Evolutionary conservation across 2,329 filamentous ascomycete species (phyloP), one percentile per base, ranked within the genome.

Genomic region (Zasmidium citrigriseum): DNA sequence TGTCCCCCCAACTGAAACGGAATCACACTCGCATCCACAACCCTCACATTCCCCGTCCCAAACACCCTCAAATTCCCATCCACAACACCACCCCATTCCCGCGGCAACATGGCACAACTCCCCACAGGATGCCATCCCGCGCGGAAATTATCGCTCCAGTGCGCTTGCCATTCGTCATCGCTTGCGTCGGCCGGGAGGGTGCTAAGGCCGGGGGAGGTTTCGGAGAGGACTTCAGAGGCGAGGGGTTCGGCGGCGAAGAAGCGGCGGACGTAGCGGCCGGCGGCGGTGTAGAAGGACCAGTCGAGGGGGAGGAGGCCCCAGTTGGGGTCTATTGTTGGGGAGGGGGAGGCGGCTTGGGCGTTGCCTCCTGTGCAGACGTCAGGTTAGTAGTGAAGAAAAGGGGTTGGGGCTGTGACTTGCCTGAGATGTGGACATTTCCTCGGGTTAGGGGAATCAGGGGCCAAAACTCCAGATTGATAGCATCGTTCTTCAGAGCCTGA

Each of bases 171-270:
- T n/a, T 65, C 60, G 1, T 58, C 61, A 48, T 66, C 65, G 23
- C 54, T 59, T 10, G 64, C 64, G 46, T 62, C 56, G 14, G 21
- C 25, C 2, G 58, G 46, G 9, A 65, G 46, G 0, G 54, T 55
- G 3, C 52, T 44, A 2, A 56, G 27, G 12, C 46, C 70, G 22
- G 44, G 75, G 61, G 2, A 61, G 51, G 14, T 60, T 54, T 77
- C 75, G 0, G 67, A 57, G 0, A 72, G 68, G 0, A 55, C 57
- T 46, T 73, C 69, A 22, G 65, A 61, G 63, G 65, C 25, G 70
- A 67, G 2, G 2, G 63, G 56, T 4, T 49, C 25, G 16, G 60
- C 61, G 16, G 38, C 22, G 41, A 61, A 60, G 14, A 70, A 60
- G 23, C 69, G 58, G 9, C 73, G 70, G 14, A 72, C 57, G 41